Evolutionary conservation across 2,329 filamentous ascomycete species (phyloP).

Genomic region (Cryphonectria radicalis): DNA sequence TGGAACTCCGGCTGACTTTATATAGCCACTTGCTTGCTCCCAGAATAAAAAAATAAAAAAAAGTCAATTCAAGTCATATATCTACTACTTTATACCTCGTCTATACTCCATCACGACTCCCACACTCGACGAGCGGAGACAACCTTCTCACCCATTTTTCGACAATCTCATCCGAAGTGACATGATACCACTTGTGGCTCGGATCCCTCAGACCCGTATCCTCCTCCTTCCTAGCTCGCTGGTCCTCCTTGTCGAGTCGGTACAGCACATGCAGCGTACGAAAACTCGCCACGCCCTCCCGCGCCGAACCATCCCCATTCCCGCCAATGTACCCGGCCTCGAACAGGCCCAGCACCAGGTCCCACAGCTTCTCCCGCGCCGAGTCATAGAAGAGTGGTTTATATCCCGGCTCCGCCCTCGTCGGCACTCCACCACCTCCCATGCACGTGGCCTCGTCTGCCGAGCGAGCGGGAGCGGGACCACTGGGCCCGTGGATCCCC

Average conservation of each 20-base stretch:
- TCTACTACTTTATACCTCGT: not conserved
- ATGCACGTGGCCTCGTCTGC: not conserved
- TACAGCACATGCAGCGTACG: constrained; percentile 23
- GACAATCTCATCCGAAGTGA: constrained; percentile 16
- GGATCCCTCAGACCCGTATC: constrained; percentile 18
- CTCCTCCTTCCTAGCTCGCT: constrained; percentile 10
- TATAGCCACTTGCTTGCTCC: constrained; percentile 13
- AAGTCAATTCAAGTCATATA: not conserved
- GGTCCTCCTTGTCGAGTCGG: constrained; percentile 22
- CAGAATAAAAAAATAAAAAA: not conserved
- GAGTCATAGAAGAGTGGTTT: constrained; percentile 19
- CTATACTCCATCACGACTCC: not conserved
- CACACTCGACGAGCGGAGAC: constrained; percentile 12
- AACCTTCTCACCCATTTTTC: constrained; percentile 15
- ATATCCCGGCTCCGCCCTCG: not conserved
- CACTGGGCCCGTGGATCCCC: not conserved
- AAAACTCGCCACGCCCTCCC: constrained; percentile 16
- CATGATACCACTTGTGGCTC: constrained; percentile 23
- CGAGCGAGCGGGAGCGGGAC: not conserved
- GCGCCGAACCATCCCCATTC: constrained; percentile 12
- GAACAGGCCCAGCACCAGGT: constrained; percentile 18
- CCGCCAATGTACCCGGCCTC: constrained; percentile 14
- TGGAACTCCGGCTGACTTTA: constrained; percentile 11
- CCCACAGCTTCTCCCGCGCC: constrained; percentile 21
- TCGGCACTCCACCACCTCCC: not conserved